Conservation (phyloP, 2,329 filamentous ascomycete genomes). For the Thermoascus crustaceus region DNA sequence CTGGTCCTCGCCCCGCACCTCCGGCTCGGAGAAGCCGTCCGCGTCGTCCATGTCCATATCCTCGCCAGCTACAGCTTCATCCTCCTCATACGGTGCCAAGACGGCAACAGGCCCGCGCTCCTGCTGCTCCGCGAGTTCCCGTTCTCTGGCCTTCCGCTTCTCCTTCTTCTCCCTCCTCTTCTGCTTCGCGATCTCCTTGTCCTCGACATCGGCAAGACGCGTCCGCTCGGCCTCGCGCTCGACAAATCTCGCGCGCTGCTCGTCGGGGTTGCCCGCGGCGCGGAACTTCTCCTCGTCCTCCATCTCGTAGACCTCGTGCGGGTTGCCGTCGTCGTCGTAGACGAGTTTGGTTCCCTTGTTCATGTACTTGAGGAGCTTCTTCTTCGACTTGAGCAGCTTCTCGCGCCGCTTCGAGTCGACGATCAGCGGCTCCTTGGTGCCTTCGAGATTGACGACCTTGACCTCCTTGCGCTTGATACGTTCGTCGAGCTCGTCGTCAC, state of each 20-base stretch:
- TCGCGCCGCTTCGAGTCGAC: constrained; percentile 93
- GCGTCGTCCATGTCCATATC: constrained; percentile 5
- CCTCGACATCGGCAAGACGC: constrained; percentile 64
- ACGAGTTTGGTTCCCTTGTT: constrained; percentile 76
- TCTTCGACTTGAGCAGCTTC: constrained; percentile 91
- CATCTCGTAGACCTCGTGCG: constrained; percentile 80
- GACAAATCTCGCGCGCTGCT: constrained; percentile 69
- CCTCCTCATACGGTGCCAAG: constrained; percentile 23
- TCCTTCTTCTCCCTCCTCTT: constrained; percentile 51
- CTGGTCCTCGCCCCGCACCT: constrained; percentile 11
- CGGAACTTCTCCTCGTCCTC: constrained; percentile 76
- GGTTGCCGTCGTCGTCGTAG: constrained; percentile 84
- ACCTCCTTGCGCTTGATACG: constrained; percentile 30
- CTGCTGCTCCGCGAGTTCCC: constrained; percentile 25
- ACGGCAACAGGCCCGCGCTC: constrained; percentile 20
- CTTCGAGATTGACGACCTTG: constrained; percentile 44
- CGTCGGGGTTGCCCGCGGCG: constrained; percentile 64
- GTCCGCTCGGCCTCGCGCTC: constrained; percentile 66
- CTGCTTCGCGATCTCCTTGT: constrained; percentile 72
- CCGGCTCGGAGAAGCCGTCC: constrained; percentile 16
- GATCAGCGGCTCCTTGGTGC: constrained; percentile 62
- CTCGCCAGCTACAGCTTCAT: constrained; percentile 8
- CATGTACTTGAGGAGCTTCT: constrained; percentile 85
- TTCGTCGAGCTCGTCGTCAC: constrained; percentile 36
- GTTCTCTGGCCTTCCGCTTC: constrained; percentile 35